Evolutionary conservation across 2,329 filamentous ascomycete species (phyloP).

Genomic region (Celoporthe dispersa): DNA sequence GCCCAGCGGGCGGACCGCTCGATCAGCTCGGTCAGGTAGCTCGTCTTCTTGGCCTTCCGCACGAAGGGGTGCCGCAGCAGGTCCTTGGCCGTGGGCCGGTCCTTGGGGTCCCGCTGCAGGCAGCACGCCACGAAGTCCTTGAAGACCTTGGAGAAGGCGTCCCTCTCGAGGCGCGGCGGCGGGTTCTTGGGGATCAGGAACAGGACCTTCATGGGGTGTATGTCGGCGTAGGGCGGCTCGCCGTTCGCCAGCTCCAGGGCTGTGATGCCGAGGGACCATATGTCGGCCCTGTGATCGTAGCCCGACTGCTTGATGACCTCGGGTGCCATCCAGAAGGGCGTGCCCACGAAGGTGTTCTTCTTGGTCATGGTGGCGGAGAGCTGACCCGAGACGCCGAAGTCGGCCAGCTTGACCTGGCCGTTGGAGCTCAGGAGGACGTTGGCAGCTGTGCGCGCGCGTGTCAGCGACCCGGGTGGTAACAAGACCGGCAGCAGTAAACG

Average conservation of each 20-base stretch:
- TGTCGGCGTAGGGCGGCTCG: slow-evolving; percentile 93
- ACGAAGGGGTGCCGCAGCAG: slow-evolving; percentile 90
- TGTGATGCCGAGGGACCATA: slow-evolving; percentile 96
- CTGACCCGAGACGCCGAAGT: slow-evolving; percentile 96
- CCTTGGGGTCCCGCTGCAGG: slow-evolving; percentile 84
- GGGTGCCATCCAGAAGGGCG: slow-evolving; percentile 99
- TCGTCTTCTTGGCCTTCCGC: slow-evolving; percentile 88
- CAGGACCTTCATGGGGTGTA: slow-evolving; percentile 97
- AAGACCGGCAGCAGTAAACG: too few species aligned
- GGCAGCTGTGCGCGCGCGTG: slow-evolving; percentile 60
- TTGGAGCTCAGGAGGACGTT: slow-evolving; percentile 89
- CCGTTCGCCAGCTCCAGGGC: slow-evolving; percentile 89
- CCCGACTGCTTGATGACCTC: slow-evolving; percentile 98
- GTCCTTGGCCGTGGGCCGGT: slow-evolving; percentile 85
- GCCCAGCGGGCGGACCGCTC: slow-evolving; percentile 89
- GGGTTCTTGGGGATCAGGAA: slow-evolving; percentile 96
- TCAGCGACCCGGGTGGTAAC: background rate
- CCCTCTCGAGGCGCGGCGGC: slow-evolving; percentile 74
- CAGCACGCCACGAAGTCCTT: slow-evolving; percentile 86
- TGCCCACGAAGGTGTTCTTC: slow-evolving; percentile 98
- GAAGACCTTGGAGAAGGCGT: slow-evolving; percentile 80
- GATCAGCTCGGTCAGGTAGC: slow-evolving; percentile 95
- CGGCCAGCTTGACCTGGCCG: slow-evolving; percentile 94
- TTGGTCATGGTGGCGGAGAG: slow-evolving; percentile 98
- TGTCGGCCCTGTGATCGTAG: slow-evolving; percentile 97